Conservation (phyloP, 2,329 filamentous ascomycete species). For the Fusarium nygamai region DNA sequence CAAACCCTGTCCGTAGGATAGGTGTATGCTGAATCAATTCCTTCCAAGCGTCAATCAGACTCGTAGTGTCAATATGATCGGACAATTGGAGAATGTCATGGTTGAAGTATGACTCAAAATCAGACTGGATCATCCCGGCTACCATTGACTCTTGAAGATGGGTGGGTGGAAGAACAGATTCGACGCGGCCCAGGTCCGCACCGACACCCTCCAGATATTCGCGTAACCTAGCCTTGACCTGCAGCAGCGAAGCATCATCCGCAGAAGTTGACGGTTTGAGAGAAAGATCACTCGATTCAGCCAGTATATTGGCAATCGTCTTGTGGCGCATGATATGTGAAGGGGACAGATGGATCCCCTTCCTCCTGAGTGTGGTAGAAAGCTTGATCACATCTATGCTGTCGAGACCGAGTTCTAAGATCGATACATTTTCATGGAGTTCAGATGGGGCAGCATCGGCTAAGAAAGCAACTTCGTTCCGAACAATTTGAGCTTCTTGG, state of each 20-base stretch:
- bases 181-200: constrained; percentile 54
- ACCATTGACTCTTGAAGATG: constrained; percentile 89
- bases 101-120: constrained; percentile 84
- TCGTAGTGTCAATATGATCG: constrained; percentile 61
- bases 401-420: constrained; percentile 87
- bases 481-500: constrained; percentile 60
- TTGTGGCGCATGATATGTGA: constrained; percentile 80
- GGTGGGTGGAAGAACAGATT: constrained; percentile 76
- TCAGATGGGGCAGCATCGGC: constrained; percentile 61
- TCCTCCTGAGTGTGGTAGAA: constrained; percentile 73
- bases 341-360: constrained; percentile 70
- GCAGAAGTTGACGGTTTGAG: neutral
- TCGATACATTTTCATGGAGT: constrained; percentile 68
- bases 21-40: constrained; percentile 68
- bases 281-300: constrained; percentile 3
- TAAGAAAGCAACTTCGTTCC: constrained; percentile 70
- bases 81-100: constrained; percentile 77
- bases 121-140: constrained; percentile 80
- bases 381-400: constrained; percentile 93
- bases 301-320: constrained; percentile 70
- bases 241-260: constrained; percentile 11
- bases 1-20: constrained; percentile 80
- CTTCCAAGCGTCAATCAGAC: constrained; percentile 70
- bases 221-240: constrained; percentile 49
- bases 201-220: constrained; percentile 49